Evolutionary conservation across 2,329 filamentous ascomycete species (phyloP).

Genomic region (Diplocarpon rosae): DNA sequence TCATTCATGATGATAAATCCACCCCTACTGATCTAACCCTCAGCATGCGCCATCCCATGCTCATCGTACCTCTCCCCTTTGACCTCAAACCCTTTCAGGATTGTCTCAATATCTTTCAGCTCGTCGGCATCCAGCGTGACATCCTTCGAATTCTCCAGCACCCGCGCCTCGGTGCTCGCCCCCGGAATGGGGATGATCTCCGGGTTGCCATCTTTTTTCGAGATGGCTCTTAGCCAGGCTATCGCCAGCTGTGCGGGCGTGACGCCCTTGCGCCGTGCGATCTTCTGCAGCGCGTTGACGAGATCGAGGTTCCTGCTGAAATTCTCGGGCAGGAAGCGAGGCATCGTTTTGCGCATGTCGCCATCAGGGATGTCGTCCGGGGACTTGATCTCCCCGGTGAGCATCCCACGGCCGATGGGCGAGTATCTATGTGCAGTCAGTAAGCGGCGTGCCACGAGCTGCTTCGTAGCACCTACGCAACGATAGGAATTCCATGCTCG

Average conservation of each 20-base stretch:
- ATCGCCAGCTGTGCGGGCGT: constrained; percentile 56
- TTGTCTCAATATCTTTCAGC: constrained; percentile 37
- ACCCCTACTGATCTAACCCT: constrained; percentile 1
- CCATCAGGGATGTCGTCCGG: constrained; percentile 43
- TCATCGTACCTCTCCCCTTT: constrained; percentile 38
- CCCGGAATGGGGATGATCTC: constrained; percentile 57
- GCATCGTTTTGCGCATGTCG: constrained; percentile 45
- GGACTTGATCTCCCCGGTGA: constrained; percentile 41
- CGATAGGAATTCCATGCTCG: constrained; percentile 55
- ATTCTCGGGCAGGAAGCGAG: constrained; percentile 51
- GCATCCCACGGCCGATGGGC: constrained; percentile 52
- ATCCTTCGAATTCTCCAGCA: constrained; percentile 48
- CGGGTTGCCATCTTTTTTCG: constrained; percentile 22
- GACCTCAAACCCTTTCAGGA: constrained; percentile 37
- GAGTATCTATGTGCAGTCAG: constrained; percentile 39
- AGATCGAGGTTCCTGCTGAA: constrained; percentile 56
- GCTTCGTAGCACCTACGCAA: constrained; percentile 34
- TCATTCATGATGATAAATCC: too few relatives aligned
- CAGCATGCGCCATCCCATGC: constrained; percentile 4
- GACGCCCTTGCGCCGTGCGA: constrained; percentile 49
- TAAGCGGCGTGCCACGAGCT: background rate
- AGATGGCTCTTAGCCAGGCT: constrained; percentile 36
- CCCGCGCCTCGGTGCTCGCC: constrained; percentile 42
- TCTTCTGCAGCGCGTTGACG: constrained; percentile 41
- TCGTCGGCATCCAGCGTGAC: constrained; percentile 41